Conservation (phyloP, 2,329 filamentous ascomycete genomes). For the Helminthosporium solani region DNA sequence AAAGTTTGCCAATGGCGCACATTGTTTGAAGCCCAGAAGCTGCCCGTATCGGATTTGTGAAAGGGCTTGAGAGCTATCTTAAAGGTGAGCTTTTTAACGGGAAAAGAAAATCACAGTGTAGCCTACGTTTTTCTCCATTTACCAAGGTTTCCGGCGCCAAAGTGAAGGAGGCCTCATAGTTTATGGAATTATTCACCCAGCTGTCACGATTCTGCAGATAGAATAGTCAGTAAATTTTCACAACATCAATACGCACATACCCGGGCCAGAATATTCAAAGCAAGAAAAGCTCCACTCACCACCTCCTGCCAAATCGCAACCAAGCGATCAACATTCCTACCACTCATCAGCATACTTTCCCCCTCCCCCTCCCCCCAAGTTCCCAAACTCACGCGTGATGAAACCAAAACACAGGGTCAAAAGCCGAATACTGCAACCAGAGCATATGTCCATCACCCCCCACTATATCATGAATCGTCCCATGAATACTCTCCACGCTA, state of each 20-base stretch:
- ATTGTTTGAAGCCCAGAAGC: conserved; percentile 67
- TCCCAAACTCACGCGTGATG: conserved; percentile 58
- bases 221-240: not conserved
- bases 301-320: conserved; percentile 77
- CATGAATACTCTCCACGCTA: conserved; percentile 32
- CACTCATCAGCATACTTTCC: not conserved
- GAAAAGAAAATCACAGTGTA: not conserved
- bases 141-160: conserved; percentile 56
- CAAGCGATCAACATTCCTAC: conserved; percentile 68
- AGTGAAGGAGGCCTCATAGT: conserved; percentile 61
- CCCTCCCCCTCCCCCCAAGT: not conserved
- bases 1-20: conserved; percentile 62
- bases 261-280: no score
- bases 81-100: not conserved
- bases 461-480: conserved; percentile 29
- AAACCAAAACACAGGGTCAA: conserved; percentile 77
- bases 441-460: conserved; percentile 35
- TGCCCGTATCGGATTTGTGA: conserved; percentile 56
- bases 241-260: not conserved
- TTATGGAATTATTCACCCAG: conserved; percentile 61
- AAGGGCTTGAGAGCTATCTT: conserved; percentile 63
- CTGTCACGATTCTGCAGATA: conserved; percentile 58
- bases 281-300: not conserved
- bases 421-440: conserved; percentile 73
- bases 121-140: conserved; percentile 53